Base-by-base conservation (phyloP, 768 basidiomycete species). In the Tricholoma hemisulphureum region DNA sequence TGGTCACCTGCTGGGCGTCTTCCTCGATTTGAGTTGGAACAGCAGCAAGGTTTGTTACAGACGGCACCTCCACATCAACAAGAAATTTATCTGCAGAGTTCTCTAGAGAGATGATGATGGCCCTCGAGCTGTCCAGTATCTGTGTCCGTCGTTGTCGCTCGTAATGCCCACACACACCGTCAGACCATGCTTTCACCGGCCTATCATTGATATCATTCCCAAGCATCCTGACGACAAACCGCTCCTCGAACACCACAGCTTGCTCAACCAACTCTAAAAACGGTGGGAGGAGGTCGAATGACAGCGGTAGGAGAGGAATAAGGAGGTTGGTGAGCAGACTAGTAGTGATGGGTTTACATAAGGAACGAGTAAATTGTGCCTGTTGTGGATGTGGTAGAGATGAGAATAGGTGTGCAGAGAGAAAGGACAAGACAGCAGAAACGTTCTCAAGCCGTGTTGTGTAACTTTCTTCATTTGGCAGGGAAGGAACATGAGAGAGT, bases 91-190 rank as follows among this genome's bases (percentile, higher is more conserved):
- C 72, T 7, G 65, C 67, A 6, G 68, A 64, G 50, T 76, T 73
- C 23, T 75, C 77, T 1, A 71, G 67, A 6, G 67, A 66, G n/a
- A 85, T 60, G 18, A 93, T 77, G 43, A 86, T 75, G 14, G 64
- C 64, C 56, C 93, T 77, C 13, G 83, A 80, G n/a, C 71, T 71
- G 39, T 89, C 85, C 6, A 93, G 77, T 45, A 94, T 83, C 52
- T 77, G 75, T 31, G 82, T 73, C 13, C 93, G 80, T 63, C 93
- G 73, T 63, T 87, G 84, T 58, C 84, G 83, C 68, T 94, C 93
- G 69, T 94, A 96, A 69, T 93, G 90, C 2, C 78, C 72, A 16
- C 83, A 80, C 10, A 91, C 78, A 4, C 83, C 81, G 50, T 86
- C 80, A 3, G 80, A 82, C 91, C 94, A 96, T 6, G 71, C 64